Base-by-base conservation (phyloP, 2,329 filamentous ascomycete genomes). In the Claviceps paspali region DNA sequence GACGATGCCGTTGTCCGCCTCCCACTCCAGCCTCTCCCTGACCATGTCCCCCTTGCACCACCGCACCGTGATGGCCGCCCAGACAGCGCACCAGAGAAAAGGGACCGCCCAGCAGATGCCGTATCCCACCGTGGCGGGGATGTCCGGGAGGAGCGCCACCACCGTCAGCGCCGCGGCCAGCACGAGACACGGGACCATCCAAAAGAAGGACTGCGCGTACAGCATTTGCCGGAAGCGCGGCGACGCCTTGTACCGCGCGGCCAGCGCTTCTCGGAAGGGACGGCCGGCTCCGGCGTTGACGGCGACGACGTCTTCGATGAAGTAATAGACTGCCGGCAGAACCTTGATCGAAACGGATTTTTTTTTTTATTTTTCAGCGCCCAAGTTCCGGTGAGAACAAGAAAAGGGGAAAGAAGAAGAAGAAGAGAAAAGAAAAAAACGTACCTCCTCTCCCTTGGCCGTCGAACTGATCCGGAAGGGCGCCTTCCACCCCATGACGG, bases 221-320 rank as follows among this genome's bases (percentile, higher is more conserved):
- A 64, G 48, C 60, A 64, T 62, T 23, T 54, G 49, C 24, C 52
- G 53, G 42, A 64, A 64, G 4, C 59, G 52, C 7, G 59, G 57
- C 41, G 57, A 61, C 5, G 60, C 59, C 38, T 55, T 51, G 42
- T 63, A 64, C 17, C 61, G 51, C 7, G 60, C 61, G 17, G 60
- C 54, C 19, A 61, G 47, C 8, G 60, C 60, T 38, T 63, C 59
- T 30, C 61, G 54, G 31, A 56, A 64, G 0, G 59, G 58, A 26
- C 56, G 52, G n/a, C 59, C 59, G 8, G 72, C 76, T 3, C 65
- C 68, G 15, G 73, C 76, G 48, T 81, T 78, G 29, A 82, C 77
- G 4, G 73, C 75, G 11, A 79, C 67, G 18, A 79, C 65, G 47
- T 82, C 77, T 53, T 82, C 77, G 19, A 80, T 70, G 22, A 81